Evolutionary conservation across 768 basidiomycete genomes (phyloP).

Genomic region (Leccinum broughii): DNA sequence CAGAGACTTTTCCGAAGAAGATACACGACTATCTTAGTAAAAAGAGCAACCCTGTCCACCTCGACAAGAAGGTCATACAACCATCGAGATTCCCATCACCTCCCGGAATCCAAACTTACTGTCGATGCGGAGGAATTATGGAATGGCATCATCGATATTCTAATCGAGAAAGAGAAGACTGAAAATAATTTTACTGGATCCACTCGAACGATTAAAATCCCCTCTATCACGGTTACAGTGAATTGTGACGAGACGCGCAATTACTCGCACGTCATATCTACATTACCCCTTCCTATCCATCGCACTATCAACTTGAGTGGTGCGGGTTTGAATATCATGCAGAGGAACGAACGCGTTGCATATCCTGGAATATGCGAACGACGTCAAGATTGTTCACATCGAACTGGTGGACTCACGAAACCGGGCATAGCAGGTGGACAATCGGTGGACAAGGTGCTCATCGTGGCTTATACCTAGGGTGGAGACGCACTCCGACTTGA

Average conservation of each 20-base stretch:
- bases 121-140: neutral
- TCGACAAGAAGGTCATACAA: too few relatives aligned
- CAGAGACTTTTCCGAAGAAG: neutral
- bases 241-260: too few relatives aligned
- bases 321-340: neutral
- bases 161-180: neutral
- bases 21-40: neutral
- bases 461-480: slow-evolving; percentile 1
- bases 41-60: too few relatives aligned
- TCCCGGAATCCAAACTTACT: too few relatives aligned
- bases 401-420: too few relatives aligned
- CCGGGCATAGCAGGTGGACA: too few relatives aligned
- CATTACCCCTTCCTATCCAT: neutral
- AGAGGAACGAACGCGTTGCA: neutral
- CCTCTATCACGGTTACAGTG: too few relatives aligned
- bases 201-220: too few relatives aligned
- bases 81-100: too few relatives aligned
- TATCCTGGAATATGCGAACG: too few relatives aligned
- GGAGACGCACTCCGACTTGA: neutral
- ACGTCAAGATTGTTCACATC: too few relatives aligned
- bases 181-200: neutral
- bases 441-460: slow-evolving; percentile 3
- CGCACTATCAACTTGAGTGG: neutral
- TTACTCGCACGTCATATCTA: neutral
- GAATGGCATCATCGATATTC: too few relatives aligned